These are phyloP conservation scores for Xylaria curta DNA, from an alignment of 495 filamentous ascomycete species.

Conservation along the genomic window DNA sequence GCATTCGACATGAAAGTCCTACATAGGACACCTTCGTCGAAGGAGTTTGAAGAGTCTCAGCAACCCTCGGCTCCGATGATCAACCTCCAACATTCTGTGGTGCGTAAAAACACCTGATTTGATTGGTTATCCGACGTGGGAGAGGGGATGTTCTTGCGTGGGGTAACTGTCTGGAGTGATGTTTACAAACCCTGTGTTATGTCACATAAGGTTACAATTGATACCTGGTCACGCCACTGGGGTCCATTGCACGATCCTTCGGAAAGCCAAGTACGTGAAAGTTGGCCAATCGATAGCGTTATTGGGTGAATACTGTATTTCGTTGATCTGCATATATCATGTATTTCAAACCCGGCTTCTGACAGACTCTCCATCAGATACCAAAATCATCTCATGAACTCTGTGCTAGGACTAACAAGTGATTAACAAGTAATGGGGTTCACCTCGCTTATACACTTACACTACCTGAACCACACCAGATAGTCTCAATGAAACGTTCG, in stretches of 20 bases:
- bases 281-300: not conserved
- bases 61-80: not conserved
- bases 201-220: conserved; percentile 5
- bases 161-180: not conserved
- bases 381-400: not conserved
- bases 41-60: not conserved
- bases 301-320: not conserved
- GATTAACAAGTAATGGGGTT: not conserved
- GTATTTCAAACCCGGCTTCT: not conserved
- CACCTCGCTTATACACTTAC: not conserved
- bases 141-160: not conserved
- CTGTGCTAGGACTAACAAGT: not conserved
- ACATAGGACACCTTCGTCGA: not conserved
- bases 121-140: not conserved
- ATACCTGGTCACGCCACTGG: not conserved
- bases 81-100: not conserved
- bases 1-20: not conserved
- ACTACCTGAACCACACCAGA: not conserved
- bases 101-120: not conserved
- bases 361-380: not conserved
- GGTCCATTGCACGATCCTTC: not conserved
- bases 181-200: not conserved
- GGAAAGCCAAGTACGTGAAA: not conserved
- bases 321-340: not conserved
- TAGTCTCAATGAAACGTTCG: not conserved